Evolutionary conservation across 345 rosid genomes (phyloP).

Genomic region (Hirschfeldia incana): DNA sequence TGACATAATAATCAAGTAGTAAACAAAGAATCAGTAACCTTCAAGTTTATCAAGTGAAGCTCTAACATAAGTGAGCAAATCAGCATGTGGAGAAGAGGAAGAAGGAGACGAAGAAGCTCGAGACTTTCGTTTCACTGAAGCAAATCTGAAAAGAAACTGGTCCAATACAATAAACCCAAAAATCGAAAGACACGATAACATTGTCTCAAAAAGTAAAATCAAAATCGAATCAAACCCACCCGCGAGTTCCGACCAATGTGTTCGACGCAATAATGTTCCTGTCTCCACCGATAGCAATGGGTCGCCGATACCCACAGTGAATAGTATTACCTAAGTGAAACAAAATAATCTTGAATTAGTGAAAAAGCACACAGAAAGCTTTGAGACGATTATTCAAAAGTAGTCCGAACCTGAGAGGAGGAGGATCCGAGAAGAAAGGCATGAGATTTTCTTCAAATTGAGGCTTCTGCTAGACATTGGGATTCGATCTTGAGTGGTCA

Average conservation of each 20-base stretch:
- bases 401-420: conserved; percentile 43
- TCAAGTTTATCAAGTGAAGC: conserved; percentile 50
- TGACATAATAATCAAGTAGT: background rate
- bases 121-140: conserved; percentile 49
- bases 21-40: conserved; percentile 45
- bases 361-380: conserved; percentile 13
- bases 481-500: background rate
- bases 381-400: background rate
- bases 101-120: conserved; percentile 30
- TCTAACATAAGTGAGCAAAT: conserved; percentile 48
- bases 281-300: conserved; percentile 14
- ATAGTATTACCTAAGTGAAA: conserved; percentile 37
- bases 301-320: conserved; percentile 18
- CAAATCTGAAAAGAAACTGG: conserved; percentile 54
- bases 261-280: conserved; percentile 12
- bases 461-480: conserved; percentile 47
- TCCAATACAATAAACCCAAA: conserved; percentile 11
- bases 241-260: conserved; percentile 30
- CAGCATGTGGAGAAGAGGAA: conserved; percentile 36
- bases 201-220: background rate
- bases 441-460: conserved; percentile 42
- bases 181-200: background rate
- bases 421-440: conserved; percentile 44
- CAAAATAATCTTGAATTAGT: background rate
- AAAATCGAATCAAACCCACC: conserved; percentile 37